Evolutionary conservation across 352 stramenopile genomes (phyloP).

Genomic region (Albugo candida): DNA sequence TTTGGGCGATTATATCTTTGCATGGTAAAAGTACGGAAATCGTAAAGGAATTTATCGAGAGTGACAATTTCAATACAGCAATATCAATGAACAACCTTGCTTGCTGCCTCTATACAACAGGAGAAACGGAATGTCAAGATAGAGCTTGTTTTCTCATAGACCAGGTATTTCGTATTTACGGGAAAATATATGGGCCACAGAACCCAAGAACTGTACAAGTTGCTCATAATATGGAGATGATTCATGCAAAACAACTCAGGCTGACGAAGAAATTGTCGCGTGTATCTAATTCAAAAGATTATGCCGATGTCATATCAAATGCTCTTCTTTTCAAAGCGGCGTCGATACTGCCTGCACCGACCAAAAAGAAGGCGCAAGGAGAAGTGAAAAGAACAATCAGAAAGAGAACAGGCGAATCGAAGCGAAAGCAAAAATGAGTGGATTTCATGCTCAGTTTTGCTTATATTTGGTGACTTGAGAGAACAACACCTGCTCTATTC

Average conservation of each 20-base stretch:
- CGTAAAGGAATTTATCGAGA: slow-evolving; percentile 4
- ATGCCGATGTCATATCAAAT: slow-evolving; percentile 37
- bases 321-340: slow-evolving; percentile 15
- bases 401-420: slow-evolving; percentile 9
- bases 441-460: neutral
- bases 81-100: slow-evolving; percentile 59
- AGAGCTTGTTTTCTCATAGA: slow-evolving; percentile 40
- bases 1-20: slow-evolving; percentile 1
- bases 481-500: neutral
- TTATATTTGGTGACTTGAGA: neutral
- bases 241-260: slow-evolving; percentile 17
- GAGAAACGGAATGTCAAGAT: slow-evolving; percentile 12
- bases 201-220: slow-evolving; percentile 27
- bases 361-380: slow-evolving; percentile 4
- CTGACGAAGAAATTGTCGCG: slow-evolving; percentile 30
- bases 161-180: slow-evolving; percentile 23
- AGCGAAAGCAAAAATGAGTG: neutral
- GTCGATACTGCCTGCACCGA: slow-evolving; percentile 8
- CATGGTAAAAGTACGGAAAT: neutral
- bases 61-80: slow-evolving; percentile 30
- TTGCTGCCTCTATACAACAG: slow-evolving; percentile 25
- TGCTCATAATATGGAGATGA: slow-evolving; percentile 23
- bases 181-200: slow-evolving; percentile 17
- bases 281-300: slow-evolving; percentile 20
- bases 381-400: slow-evolving; percentile 16